A percentile compares a stretch with the other conserved stretches of the same genome.
Evolutionary conservation across 768 basidiomycete genomes (phyloP).

Genomic region (Naematelia aurantialba): DNA sequence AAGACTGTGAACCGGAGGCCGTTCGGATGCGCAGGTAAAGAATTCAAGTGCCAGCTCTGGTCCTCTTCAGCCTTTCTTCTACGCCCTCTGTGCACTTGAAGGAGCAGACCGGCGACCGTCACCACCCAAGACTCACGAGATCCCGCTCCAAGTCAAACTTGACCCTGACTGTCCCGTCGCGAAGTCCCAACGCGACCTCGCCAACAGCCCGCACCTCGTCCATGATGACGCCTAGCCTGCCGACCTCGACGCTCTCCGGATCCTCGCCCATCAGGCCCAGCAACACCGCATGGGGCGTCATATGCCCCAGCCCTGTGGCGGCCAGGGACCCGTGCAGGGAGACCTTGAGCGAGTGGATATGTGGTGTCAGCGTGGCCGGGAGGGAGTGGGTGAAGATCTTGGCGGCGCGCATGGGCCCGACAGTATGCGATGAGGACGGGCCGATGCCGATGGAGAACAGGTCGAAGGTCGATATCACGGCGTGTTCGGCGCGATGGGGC

Average conservation of each 20-base stretch:
- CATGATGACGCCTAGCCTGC: slow-evolving; percentile 20
- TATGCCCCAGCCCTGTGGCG: slow-evolving; percentile 64
- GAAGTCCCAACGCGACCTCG: slow-evolving; percentile 52
- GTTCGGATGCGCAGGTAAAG: slow-evolving; percentile 55
- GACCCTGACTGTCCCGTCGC: slow-evolving; percentile 58
- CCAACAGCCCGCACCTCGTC: slow-evolving; percentile 30
- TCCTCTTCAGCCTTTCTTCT: slow-evolving; percentile 1
- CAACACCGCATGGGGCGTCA: slow-evolving; percentile 50
- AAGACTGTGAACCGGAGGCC: slow-evolving; percentile 92
- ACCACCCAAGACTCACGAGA: slow-evolving; percentile 56
- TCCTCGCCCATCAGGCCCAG: slow-evolving; percentile 55
- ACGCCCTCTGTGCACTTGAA: neutral
- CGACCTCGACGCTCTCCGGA: slow-evolving; percentile 78
- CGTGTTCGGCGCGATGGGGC: slow-evolving; percentile 46
- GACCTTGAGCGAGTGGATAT: slow-evolving; percentile 79
- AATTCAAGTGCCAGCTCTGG: slow-evolving; percentile 35
- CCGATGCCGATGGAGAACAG: slow-evolving; percentile 75
- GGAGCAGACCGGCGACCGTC: no score
- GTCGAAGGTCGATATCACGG: slow-evolving; percentile 90
- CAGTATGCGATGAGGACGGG: slow-evolving; percentile 63
- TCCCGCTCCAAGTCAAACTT: slow-evolving; percentile 82
- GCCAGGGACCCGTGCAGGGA: slow-evolving; percentile 89
- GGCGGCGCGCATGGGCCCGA: slow-evolving; percentile 85
- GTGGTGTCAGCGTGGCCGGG: neutral
- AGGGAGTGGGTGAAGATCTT: slow-evolving; percentile 67